These are phyloP conservation scores for Stephania cephalantha DNA, from an alignment of 164 flowering plant species.

Conservation along the genomic window DNA sequence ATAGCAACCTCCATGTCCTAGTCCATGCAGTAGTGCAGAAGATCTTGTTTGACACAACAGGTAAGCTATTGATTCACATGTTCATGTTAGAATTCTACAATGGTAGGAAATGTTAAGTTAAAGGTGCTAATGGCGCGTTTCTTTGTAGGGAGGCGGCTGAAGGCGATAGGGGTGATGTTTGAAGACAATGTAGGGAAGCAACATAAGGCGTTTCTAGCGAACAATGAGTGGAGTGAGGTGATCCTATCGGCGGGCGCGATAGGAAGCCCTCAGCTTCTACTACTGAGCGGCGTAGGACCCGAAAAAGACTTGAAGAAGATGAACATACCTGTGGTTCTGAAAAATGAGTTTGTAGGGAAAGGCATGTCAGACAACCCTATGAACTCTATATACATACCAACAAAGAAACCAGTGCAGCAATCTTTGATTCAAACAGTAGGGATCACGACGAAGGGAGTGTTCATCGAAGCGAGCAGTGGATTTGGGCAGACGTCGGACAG, in stretches of 20 bases:
- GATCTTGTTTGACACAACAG: slow-evolving; percentile 51
- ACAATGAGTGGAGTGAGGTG: slow-evolving; percentile 46
- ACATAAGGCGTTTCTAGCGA: slow-evolving; percentile 48
- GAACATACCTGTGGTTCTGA: slow-evolving; percentile 51
- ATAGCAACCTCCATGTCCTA: slow-evolving; percentile 50
- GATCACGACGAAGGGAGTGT: slow-evolving; percentile 78
- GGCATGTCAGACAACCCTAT: slow-evolving; percentile 90
- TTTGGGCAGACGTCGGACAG: slow-evolving; percentile 67
- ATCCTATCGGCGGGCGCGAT: slow-evolving; percentile 77
- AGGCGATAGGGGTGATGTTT: slow-evolving; percentile 74
- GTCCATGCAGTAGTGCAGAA: slow-evolving; percentile 73
- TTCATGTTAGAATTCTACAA: background rate
- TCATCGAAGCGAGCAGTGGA: slow-evolving; percentile 89
- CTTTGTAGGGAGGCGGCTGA: slow-evolving; percentile 47
- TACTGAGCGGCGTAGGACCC: slow-evolving; percentile 89
- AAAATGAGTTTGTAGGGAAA: slow-evolving; percentile 64
- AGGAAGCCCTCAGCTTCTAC: slow-evolving; percentile 78
- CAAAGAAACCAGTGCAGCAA: slow-evolving; percentile 46
- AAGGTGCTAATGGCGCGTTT: background rate
- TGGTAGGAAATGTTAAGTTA: background rate
- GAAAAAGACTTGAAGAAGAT: slow-evolving; percentile 43
- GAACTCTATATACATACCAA: slow-evolving; percentile 67
- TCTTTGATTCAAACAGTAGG: slow-evolving; percentile 88
- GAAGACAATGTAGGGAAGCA: slow-evolving; percentile 69
- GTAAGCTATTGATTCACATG: slow-evolving; percentile 17